Evolutionary conservation across 2,329 filamentous ascomycete species (phyloP), one percentile per base, ranked within the genome.

Genomic region (Fusarium sp.): DNA sequence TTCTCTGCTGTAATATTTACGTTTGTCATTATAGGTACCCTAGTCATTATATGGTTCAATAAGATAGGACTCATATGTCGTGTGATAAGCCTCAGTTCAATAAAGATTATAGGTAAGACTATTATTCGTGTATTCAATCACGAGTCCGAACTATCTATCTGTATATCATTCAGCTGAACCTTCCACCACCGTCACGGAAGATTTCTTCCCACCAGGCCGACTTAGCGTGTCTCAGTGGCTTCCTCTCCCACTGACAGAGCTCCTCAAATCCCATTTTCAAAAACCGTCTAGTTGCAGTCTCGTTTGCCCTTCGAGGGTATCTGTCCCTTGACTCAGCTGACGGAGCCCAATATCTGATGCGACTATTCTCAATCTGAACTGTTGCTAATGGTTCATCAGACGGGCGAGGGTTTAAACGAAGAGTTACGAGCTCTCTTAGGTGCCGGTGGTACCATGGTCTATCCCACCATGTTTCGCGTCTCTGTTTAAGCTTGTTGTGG

Each of bases 281-380:
- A 9, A 56, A 63, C 5, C 60, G 56, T 0, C 16, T 30, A 8
- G 46, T 23, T 0, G 31, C 59, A 5, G 59, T 62, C 7, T 9
- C 7, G 5, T 63, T 63, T 3, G 33, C 31, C n/a, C 26, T 28
- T 4, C 60, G 49, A 0, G 60, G 60, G n/a, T 44, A 63, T 30
- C 58, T 57, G 6, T 57, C 58, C 1, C 3, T 11, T 0, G 16
- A 3, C 12, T 64, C 61, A 1, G 61, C 59, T 4, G 23, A 46
- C 8, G 20, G 15, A 7, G 51, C 38, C 61, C 61, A 64, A 11
- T 64, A 64, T 31, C 38, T 57, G 3, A 64, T 20, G 9, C n/a
- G 26, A 1, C 12, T 31, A 2, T 40, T 6, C 0, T 30, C 44
- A 2, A 36, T 4, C 1, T 33, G 5, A 7, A 64, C 5, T 0